These are phyloP conservation scores for Plenodomus biglobosus DNA, from an alignment of 2,329 filamentous ascomycete species.

Conservation along the genomic window DNA sequence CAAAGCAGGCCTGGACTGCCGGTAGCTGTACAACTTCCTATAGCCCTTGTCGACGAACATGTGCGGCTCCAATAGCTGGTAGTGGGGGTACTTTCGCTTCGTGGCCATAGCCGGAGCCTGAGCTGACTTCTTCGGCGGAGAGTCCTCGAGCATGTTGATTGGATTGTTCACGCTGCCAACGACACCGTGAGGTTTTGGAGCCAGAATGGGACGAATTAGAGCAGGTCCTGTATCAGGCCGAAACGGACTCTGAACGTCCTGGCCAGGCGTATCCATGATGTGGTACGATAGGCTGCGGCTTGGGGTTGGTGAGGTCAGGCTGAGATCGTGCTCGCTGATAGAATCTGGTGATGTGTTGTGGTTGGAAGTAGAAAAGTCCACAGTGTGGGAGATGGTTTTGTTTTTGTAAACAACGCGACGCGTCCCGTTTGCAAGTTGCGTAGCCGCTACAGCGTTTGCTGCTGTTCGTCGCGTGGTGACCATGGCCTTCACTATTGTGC, in stretches of 20 bases:
- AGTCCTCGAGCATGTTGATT: conserved; percentile 24
- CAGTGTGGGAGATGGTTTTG: background rate
- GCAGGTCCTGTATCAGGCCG: background rate
- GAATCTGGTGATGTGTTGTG: background rate
- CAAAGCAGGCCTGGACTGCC: conserved; percentile 5
- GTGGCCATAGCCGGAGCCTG: background rate
- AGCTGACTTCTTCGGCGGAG: conserved; percentile 4
- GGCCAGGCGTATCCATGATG: background rate
- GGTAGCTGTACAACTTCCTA: conserved; percentile 11
- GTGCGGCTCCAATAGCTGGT: conserved; percentile 7
- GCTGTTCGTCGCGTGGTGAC: conserved; percentile 12
- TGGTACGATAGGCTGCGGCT: background rate
- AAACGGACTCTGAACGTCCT: background rate
- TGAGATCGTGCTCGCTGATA: conserved; percentile 12
- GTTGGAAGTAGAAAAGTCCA: background rate
- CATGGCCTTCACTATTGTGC: conserved; percentile 2
- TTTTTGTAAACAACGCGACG: background rate
- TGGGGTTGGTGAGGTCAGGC: conserved; percentile 12
- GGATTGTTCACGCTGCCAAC: conserved; percentile 24
- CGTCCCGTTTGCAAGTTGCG: background rate
- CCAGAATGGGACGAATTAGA: background rate
- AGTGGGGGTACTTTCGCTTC: background rate
- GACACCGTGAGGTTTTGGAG: background rate
- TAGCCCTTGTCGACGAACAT: conserved; percentile 14
- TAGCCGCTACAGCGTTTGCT: conserved; percentile 2